Base-by-base conservation (phyloP, 345 rosid species). In the Salix suchowensis region DNA sequence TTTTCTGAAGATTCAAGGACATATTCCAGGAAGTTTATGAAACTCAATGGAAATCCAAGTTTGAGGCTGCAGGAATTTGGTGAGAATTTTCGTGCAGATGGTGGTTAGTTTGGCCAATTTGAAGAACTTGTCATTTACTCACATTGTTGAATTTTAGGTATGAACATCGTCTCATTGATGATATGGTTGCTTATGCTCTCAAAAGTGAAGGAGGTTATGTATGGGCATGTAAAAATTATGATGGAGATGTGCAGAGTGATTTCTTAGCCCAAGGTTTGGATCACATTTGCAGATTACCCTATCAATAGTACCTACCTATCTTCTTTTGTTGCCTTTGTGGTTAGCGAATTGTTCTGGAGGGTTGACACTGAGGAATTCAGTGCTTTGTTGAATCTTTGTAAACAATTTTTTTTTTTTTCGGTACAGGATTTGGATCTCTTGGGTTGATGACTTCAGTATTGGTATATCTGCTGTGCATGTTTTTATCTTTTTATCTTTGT, bases 161-260 rank as follows among this genome's bases (percentile, higher is more conserved):
- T 84, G 99, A 95, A 66, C 99, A 95, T 82, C 99, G 98, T 78
- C 93, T 95, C 70, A 95, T 95, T 73, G 99, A 95, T 84, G 99
- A 95, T 87, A 95, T 95, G 99, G 99, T 95, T 72, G 99, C 99
- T 50, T 95, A 93, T 83, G 96, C 97, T 19, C 84, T 95, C 21
- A 95, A 93, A 87, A 95, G 99, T 39, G 99, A 91, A 69, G 98
- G 99, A 75, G 97, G 94, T 73, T 95, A 95, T 73, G 98, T 95
- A 28, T 95, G 98, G 98, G 98, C 98, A 3, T 95, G 98, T 88
- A 95, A 95, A 83, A 95, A 95, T 85, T 95, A 95, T 82, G 98
- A 95, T 88, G 98, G 98, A 75, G 98, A 95, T 87, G 98, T 95
- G 65, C 98, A 95, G 77, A 95, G 98, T 79, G 98, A 95, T 87